phyloP scores from a whole-genome alignment of 2,329 filamentous ascomycete genomes.

The Helotiales sp. region DNA sequence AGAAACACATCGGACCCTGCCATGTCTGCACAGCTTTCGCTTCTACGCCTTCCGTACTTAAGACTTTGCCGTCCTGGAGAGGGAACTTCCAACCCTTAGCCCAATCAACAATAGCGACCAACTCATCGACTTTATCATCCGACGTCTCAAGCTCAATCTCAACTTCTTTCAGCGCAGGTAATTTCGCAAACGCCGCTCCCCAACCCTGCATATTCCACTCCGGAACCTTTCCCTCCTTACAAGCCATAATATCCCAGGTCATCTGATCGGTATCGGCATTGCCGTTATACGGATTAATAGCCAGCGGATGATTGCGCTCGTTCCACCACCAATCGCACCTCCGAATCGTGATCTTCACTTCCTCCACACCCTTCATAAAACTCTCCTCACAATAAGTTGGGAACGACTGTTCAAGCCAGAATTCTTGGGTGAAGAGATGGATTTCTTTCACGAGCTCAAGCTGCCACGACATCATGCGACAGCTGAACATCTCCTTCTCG shows the following conservation, averaged over 20 bases:
- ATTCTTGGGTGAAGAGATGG: conserved; percentile 34
- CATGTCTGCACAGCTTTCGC: conserved; percentile 18
- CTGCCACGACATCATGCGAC: conserved; percentile 25
- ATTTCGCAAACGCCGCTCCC: conserved; percentile 30
- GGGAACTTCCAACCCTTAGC: conserved; percentile 37
- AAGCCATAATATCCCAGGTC: conserved; percentile 14
- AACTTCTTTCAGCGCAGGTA: conserved; percentile 27
- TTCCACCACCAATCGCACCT: conserved; percentile 39
- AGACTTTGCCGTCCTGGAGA: conserved; percentile 15
- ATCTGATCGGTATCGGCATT: conserved; percentile 14
- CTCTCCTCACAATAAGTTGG: conserved; percentile 2
- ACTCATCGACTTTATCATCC: conserved; percentile 36
- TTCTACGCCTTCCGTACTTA: conserved; percentile 26
- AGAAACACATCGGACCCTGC: conserved; percentile 24
- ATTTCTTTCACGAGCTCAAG: conserved; percentile 17
- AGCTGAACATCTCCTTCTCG: conserved; percentile 20
- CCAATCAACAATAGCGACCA: conserved; percentile 32
- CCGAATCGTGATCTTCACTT: conserved; percentile 35
- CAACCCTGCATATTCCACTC: conserved; percentile 21
- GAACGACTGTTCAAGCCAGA: conserved; percentile 35
- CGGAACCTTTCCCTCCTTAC: neutral
- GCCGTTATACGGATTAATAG: conserved; percentile 31
- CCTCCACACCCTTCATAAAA: conserved; percentile 28
- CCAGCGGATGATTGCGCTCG: conserved; percentile 27
- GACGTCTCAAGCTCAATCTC: conserved; percentile 37